Evolutionary conservation across 192 early-diverging fungal genomes (phyloP).

Genomic region (Coemansia sp.): DNA sequence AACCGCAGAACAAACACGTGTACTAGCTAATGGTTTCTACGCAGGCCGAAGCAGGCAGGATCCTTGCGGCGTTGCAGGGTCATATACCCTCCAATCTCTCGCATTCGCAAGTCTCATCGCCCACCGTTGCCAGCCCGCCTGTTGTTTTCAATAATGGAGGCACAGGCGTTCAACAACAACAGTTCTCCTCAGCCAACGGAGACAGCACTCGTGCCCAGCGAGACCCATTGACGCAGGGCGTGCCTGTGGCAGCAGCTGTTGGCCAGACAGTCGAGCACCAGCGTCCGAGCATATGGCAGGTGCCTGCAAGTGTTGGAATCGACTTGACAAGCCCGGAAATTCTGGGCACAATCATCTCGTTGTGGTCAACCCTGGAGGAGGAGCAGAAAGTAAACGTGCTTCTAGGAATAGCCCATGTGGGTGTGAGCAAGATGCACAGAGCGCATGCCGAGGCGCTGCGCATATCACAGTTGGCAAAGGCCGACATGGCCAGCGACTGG

Average conservation of each 20-base stretch:
- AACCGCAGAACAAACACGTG: neutral
- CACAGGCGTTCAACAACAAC: neutral
- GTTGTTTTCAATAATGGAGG: neutral
- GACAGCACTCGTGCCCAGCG: neutral
- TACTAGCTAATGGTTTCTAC: neutral
- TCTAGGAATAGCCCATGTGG: constrained; percentile 44
- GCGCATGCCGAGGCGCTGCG: constrained; percentile 18
- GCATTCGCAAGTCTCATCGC: neutral
- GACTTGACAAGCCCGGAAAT: constrained; percentile 31
- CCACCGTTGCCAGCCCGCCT: neutral
- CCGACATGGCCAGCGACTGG: constrained; percentile 36
- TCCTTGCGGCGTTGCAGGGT: constrained; percentile 2
- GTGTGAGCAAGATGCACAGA: constrained; percentile 24
- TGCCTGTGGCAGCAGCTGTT: neutral
- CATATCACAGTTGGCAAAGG: constrained; percentile 24
- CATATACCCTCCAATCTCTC: neutral
- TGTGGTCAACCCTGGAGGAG: constrained; percentile 42
- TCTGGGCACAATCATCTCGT: constrained; percentile 15
- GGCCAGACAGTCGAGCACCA: constrained; percentile 3
- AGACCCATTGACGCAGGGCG: no score
- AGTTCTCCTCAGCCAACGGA: neutral
- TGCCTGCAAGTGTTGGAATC: constrained; percentile 40
- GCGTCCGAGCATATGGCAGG: constrained; percentile 20
- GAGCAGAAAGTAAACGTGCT: constrained; percentile 41
- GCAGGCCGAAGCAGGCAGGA: constrained; percentile 6